A percentile compares a stretch with the other conserved stretches of the same genome.
These are phyloP conservation scores for Coriolopsis trogii DNA, from an alignment of 1,284 basidiomycete species.

Conservation along the genomic window DNA sequence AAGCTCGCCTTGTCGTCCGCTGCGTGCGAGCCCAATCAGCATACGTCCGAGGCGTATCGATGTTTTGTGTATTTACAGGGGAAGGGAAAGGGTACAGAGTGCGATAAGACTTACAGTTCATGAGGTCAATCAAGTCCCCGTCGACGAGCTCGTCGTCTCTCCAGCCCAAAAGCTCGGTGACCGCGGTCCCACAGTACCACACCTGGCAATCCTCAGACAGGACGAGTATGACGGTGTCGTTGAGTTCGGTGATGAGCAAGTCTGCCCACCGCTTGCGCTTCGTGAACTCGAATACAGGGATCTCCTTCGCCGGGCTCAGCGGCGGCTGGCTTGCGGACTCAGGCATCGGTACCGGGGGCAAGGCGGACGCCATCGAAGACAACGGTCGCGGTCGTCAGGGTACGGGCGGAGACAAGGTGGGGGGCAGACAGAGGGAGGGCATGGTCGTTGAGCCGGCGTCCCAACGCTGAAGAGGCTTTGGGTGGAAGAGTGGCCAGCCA, in stretches of 20 bases:
- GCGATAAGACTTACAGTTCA: slow-evolving; percentile 54
- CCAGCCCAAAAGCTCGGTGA: slow-evolving; percentile 77
- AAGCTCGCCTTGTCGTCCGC: slow-evolving; percentile 67
- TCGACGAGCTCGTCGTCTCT: slow-evolving; percentile 73
- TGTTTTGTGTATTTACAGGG: no score
- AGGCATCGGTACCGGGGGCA: not conserved
- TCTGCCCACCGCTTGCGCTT: slow-evolving; percentile 87
- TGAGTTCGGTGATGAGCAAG: slow-evolving; percentile 75
- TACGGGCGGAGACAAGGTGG: not conserved
- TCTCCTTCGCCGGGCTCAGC: slow-evolving; percentile 17
- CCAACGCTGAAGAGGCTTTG: no score
- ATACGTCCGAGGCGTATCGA: no score
- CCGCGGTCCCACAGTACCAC: slow-evolving; percentile 71
- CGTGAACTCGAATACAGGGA: slow-evolving; percentile 70
- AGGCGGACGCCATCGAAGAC: not conserved
- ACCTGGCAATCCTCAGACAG: slow-evolving; percentile 64
- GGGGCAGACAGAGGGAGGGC: not conserved
- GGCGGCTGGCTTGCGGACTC: not conserved
- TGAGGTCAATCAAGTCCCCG: slow-evolving; percentile 60
- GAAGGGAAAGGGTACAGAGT: not conserved
- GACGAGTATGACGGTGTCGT: slow-evolving; percentile 72
- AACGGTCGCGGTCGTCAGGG: no score
- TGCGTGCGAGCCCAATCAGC: slow-evolving; percentile 32
- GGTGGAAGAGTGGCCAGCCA: not conserved
- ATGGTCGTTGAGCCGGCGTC: not conserved